Evolutionary conservation across 768 basidiomycete species (phyloP).

Genomic region (Boletus vermiculosoides): DNA sequence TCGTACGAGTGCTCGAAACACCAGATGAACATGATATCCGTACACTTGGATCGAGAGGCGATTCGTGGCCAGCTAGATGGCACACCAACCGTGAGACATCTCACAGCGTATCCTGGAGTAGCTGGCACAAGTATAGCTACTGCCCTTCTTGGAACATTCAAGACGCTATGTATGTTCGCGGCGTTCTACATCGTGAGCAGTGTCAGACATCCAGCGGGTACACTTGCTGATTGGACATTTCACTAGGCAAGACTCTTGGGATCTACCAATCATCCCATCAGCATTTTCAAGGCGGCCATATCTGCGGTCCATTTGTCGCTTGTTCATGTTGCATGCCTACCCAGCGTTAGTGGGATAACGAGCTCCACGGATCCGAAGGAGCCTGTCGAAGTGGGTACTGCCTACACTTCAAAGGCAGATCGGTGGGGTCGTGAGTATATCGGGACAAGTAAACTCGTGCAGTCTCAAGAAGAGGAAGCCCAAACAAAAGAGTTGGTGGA

Average conservation of each 20-base stretch:
- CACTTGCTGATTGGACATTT: conserved; percentile 2
- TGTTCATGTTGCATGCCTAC: conserved; percentile 51
- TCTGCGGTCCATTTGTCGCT: conserved; percentile 66
- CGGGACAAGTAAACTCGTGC: conserved; percentile 45
- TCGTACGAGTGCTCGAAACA: conserved; percentile 77
- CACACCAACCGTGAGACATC: conserved; percentile 41
- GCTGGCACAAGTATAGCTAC: conserved; percentile 60
- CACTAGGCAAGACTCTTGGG: conserved; percentile 65
- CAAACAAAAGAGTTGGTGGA: conserved; percentile 49
- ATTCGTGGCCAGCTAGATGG: conserved; percentile 23
- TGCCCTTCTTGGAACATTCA: conserved; percentile 44
- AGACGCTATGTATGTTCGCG: conserved; percentile 48
- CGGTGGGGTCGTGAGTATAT: conserved; percentile 56
- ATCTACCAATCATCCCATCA: conserved; percentile 64
- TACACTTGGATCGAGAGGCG: conserved; percentile 51
- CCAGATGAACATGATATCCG: conserved; percentile 67
- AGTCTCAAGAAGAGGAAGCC: conserved; percentile 49
- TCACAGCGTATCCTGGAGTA: conserved; percentile 69
- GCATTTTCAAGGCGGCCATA: conserved; percentile 61
- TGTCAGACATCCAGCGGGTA: neutral
- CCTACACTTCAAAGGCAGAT: conserved; percentile 56
- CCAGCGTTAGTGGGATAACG: conserved; percentile 24
- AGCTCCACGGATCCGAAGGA: conserved; percentile 11
- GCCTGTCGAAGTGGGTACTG: conserved; percentile 28
- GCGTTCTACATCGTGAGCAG: conserved; percentile 64